These are phyloP conservation scores for Aspergillus nomiae DNA, from an alignment of 2,329 filamentous ascomycete genomes.

Conservation along the genomic window DNA sequence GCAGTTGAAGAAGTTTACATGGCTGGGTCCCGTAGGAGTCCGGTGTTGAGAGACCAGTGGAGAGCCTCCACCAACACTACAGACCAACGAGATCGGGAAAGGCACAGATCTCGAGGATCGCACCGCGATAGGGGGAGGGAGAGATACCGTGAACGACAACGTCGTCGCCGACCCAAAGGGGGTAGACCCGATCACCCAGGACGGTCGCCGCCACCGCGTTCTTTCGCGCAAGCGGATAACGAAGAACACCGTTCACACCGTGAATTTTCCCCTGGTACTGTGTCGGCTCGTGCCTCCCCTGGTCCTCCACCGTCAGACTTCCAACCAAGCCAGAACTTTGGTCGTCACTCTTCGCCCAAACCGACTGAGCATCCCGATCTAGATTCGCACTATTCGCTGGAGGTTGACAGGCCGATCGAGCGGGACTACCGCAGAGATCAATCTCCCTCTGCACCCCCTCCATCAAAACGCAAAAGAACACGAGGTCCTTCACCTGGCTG, in stretches of 20 bases:
- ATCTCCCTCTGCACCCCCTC: constrained; percentile 32
- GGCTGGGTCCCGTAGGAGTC: constrained; percentile 53
- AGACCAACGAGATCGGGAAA: constrained; percentile 38
- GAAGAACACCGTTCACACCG: constrained; percentile 32
- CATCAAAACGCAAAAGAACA: constrained; percentile 43
- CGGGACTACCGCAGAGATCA: constrained; percentile 33
- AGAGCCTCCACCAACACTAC: constrained; percentile 46
- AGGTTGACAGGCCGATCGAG: constrained; percentile 21
- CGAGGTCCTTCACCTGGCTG: constrained; percentile 42
- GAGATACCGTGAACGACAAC: constrained; percentile 44
- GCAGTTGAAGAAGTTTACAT: constrained; percentile 47
- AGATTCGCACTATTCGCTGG: constrained; percentile 20
- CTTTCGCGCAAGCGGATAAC: constrained; percentile 31
- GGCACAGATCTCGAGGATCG: constrained; percentile 46
- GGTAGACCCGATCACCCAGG: constrained; percentile 44
- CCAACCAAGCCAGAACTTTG: constrained; percentile 24
- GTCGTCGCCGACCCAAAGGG: constrained; percentile 35
- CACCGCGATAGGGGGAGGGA: constrained; percentile 40
- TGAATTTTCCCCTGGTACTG: constrained; percentile 31
- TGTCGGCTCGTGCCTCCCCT: constrained; percentile 30
- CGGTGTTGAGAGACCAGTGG: constrained; percentile 54
- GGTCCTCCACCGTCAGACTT: constrained; percentile 23
- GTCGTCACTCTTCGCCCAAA: constrained; percentile 25
- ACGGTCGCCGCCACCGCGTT: constrained; percentile 41
- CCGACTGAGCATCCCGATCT: constrained; percentile 24